Percentiles rank a stretch among this genome's conserved stretches.
These are phyloP conservation scores for Emmonsiellopsis sp. DNA, from an alignment of 2,329 filamentous ascomycete species.

Conservation along the genomic window DNA sequence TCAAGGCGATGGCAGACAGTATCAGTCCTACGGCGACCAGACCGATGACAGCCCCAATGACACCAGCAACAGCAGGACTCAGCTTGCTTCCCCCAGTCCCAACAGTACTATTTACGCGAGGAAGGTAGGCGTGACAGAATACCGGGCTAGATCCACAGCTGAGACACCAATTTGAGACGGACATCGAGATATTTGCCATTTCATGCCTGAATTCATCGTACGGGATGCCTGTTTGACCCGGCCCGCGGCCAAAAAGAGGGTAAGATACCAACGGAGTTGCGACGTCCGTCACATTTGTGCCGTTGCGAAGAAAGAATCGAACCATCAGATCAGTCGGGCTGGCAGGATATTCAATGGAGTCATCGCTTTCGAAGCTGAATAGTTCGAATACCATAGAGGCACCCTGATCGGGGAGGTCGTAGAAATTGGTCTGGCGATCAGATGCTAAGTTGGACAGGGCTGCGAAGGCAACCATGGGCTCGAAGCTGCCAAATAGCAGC, in stretches of 20 bases:
- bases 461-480: slow-evolving; percentile 44
- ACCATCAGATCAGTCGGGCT: slow-evolving; percentile 41
- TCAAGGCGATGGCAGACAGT: slow-evolving; percentile 30
- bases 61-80: slow-evolving; percentile 41
- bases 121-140: slow-evolving; percentile 43
- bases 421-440: slow-evolving; percentile 34
- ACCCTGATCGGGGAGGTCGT: slow-evolving; percentile 40
- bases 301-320: slow-evolving; percentile 50
- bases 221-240: slow-evolving; percentile 37
- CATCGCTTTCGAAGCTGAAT: slow-evolving; percentile 33
- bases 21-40: slow-evolving; percentile 30
- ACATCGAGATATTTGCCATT: slow-evolving; percentile 37
- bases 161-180: slow-evolving; percentile 43
- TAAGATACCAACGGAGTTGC: slow-evolving; percentile 32
- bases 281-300: slow-evolving; percentile 31
- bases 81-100: slow-evolving; percentile 17
- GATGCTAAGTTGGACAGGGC: slow-evolving; percentile 35
- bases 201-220: slow-evolving; percentile 43
- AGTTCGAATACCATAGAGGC: slow-evolving; percentile 46
- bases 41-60: slow-evolving; percentile 48
- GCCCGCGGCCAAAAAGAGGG: slow-evolving; percentile 43
- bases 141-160: slow-evolving; percentile 37
- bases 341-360: slow-evolving; percentile 28
- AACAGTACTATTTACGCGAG: slow-evolving; percentile 9
- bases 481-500: slow-evolving; percentile 41